A percentile compares a stretch with the other conserved stretches of the same genome.
phyloP scores from a whole-genome alignment of 257 asterid genomes.

The Capsicum pubescens region DNA sequence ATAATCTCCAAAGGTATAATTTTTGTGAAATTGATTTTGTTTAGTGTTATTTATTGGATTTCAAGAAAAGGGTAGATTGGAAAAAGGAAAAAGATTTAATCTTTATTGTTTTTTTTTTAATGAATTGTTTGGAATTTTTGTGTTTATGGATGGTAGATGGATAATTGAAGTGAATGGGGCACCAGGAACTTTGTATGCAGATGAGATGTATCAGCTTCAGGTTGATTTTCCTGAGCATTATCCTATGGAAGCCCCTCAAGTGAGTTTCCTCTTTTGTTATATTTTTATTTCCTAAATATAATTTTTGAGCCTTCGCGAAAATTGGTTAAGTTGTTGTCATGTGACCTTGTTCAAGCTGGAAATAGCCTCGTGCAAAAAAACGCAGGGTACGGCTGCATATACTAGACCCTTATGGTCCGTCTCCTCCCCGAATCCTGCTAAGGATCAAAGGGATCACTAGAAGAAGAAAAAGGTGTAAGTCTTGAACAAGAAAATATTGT shows the following conservation, averaged over 20 bases:
- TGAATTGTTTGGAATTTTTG: background rate
- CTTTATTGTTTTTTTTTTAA: background rate
- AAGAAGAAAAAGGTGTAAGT: background rate
- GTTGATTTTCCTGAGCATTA: constrained; percentile 65
- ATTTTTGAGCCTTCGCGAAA: no score
- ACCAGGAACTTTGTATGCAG: constrained; percentile 49
- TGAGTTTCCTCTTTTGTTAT: background rate
- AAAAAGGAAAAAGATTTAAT: background rate
- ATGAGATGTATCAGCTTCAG: constrained; percentile 56
- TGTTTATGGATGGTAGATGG: constrained; percentile 41
- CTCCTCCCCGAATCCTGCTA: no score
- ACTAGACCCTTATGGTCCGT: no score
- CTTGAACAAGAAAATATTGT: background rate
- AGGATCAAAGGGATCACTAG: background rate
- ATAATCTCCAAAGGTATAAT: constrained; percentile 82
- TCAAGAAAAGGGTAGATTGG: background rate
- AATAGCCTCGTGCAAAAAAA: no score
- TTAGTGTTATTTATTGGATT: background rate
- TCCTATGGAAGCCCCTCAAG: constrained; percentile 66
- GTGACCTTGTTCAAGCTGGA: no score
- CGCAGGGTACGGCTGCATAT: no score
- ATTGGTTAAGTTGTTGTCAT: no score
- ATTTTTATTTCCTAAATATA: background rate
- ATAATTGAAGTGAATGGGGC: constrained; percentile 58
- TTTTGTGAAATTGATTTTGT: background rate